phyloP scores from a whole-genome alignment of 1,284 basidiomycete species.

The Sutorius eximius region DNA sequence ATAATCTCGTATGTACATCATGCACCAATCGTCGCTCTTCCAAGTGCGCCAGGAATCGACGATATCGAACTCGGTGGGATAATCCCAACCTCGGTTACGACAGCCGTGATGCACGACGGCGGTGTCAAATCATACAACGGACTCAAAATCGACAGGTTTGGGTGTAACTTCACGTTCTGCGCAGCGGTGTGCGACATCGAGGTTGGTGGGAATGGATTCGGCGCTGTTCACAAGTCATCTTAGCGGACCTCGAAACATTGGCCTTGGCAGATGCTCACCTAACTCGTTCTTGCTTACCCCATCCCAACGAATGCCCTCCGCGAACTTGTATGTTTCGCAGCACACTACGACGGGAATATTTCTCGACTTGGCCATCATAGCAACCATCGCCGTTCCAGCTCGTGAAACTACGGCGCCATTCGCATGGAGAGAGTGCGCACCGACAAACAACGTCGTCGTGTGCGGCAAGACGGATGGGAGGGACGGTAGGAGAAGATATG shows the following conservation, averaged over 20 bases:
- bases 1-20: constrained; percentile 12
- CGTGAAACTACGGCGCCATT: constrained; percentile 95
- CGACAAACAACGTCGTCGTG: constrained; percentile 85
- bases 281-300: constrained; percentile 96
- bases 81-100: constrained; percentile 92
- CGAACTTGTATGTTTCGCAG: constrained; percentile 99
- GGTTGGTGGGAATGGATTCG: constrained; percentile 31
- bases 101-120: constrained; percentile 87
- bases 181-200: constrained; percentile 10
- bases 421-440: constrained; percentile 91
- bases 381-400: constrained; percentile 92
- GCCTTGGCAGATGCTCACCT: constrained; percentile 46
- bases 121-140: constrained; percentile 93
- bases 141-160: constrained; percentile 73
- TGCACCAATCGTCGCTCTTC: constrained; percentile 35
- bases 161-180: constrained; percentile 17
- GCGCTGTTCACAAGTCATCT: constrained; percentile 18
- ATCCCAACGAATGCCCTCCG: constrained; percentile 90
- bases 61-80: constrained; percentile 86
- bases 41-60: constrained; percentile 75
- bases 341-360: constrained; percentile 94
- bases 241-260: constrained; percentile 1
- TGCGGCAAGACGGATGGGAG: constrained; percentile 80
- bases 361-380: constrained; percentile 91
- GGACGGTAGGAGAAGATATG: constrained; percentile 90